phyloP scores from a whole-genome alignment of 2,329 filamentous ascomycete species.

The Scedosporium aurantiacum region DNA sequence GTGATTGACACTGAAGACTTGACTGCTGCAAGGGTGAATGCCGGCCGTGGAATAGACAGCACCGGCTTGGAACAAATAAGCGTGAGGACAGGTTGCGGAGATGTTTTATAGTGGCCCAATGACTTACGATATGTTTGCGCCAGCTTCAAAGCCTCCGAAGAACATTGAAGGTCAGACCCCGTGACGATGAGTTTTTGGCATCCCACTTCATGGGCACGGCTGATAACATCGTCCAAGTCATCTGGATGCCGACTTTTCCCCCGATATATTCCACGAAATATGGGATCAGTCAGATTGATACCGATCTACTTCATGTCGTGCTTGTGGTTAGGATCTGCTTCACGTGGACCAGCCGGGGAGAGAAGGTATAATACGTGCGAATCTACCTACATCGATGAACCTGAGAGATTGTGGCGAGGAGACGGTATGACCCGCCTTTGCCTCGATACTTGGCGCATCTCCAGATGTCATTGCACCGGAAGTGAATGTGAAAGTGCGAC shows the following conservation, averaged over 20 bases:
- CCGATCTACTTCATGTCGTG: slow-evolving; percentile 52
- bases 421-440: not conserved
- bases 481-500: not conserved
- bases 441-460: not conserved
- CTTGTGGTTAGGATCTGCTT: not conserved
- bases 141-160: slow-evolving; percentile 61
- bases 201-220: slow-evolving; percentile 64
- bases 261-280: slow-evolving; percentile 77
- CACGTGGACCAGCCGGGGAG: not conserved
- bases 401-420: slow-evolving; percentile 26
- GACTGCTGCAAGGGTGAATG: slow-evolving; percentile 83
- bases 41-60: slow-evolving; percentile 84
- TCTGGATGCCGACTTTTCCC: slow-evolving; percentile 64
- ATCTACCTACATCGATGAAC: slow-evolving; percentile 48
- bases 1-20: slow-evolving; percentile 56
- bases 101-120: not conserved
- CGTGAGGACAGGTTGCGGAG: not conserved
- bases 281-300: slow-evolving; percentile 90
- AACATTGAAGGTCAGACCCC: slow-evolving; percentile 75
- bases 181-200: slow-evolving; percentile 89
- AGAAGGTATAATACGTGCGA: not conserved
- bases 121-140: slow-evolving; percentile 58
- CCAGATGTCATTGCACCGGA: not conserved
- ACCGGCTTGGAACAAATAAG: slow-evolving; percentile 42
- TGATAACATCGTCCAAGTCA: slow-evolving; percentile 67